Percentiles rank a stretch among this genome's conserved stretches.
phyloP scores from a whole-genome alignment of 805 yeast genomes.

The Kregervanrija fluxuum region DNA sequence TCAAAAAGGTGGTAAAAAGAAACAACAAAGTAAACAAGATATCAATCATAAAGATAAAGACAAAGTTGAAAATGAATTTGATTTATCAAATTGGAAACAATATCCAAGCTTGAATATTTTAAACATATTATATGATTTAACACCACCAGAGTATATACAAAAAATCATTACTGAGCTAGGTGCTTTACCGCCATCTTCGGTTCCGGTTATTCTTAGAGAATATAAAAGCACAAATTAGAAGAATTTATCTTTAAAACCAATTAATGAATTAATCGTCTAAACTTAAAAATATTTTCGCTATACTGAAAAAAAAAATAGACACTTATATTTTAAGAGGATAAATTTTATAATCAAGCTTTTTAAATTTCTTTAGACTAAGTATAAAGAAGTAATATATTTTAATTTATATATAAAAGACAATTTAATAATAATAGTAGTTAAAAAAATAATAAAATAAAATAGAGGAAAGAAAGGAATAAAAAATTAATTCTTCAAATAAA shows the following conservation, averaged over 20 bases:
- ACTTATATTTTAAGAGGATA: neutral
- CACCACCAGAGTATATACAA: conserved; percentile 89
- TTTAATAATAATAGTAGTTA: neutral
- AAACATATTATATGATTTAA: conserved; percentile 85
- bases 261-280: neutral
- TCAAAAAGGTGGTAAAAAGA: conserved; percentile 17
- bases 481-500: neutral
- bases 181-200: conserved; percentile 95
- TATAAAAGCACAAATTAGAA: conserved; percentile 47
- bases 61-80: conserved; percentile 28
- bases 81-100: conserved; percentile 56
- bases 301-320: neutral
- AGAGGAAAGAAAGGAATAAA: neutral
- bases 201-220: conserved; percentile 92
- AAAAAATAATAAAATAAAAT: neutral
- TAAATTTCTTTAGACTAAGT: no score
- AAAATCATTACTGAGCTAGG: conserved; percentile 96
- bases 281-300: neutral
- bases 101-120: conserved; percentile 62
- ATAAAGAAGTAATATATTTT: neutral
- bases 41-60: conserved; percentile 20
- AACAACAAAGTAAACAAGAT: conserved; percentile 12
- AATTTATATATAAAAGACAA: neutral
- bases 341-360: neutral
- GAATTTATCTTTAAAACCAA: neutral